A percentile compares a stretch with the other conserved stretches of the same genome.
These are phyloP conservation scores for Stygiomarasmius scandens DNA, from an alignment of 1,284 basidiomycete species.

Conservation along the genomic window DNA sequence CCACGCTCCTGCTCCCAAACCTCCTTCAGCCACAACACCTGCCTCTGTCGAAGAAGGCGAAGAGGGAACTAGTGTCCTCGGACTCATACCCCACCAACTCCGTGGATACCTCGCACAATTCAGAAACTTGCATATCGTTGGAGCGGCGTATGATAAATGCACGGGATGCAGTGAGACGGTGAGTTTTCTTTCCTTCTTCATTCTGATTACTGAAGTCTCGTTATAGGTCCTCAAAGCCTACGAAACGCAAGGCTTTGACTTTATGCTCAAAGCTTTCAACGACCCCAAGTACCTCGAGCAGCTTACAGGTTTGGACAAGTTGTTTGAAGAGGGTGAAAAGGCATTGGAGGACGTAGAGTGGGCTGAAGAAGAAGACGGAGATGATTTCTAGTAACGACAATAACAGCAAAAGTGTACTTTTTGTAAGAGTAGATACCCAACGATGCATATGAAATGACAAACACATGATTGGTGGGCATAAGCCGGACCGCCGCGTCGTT, in stretches of 20 bases:
- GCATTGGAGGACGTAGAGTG: constrained; percentile 76
- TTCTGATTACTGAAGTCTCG: not conserved
- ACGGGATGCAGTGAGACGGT: constrained; percentile 89
- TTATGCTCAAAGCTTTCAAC: constrained; percentile 85
- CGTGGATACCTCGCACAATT: constrained; percentile 90
- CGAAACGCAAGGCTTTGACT: constrained; percentile 72
- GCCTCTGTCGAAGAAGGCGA: constrained; percentile 34
- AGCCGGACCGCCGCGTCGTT: not conserved
- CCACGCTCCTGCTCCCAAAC: constrained; percentile 67
- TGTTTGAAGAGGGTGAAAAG: constrained; percentile 82
- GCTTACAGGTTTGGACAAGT: constrained; percentile 84
- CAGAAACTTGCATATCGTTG: constrained; percentile 81
- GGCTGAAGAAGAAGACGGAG: constrained; percentile 66
- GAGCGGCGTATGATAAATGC: constrained; percentile 85
- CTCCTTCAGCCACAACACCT: constrained; percentile 36
- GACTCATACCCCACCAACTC: constrained; percentile 91
- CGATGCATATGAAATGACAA: not conserved
- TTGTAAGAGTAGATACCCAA: no score
- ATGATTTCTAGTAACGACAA: constrained; percentile 33
- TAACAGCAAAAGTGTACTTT: no score
- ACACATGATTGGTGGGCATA: not conserved
- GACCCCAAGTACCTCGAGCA: constrained; percentile 81
- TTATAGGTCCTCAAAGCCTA: constrained; percentile 77
- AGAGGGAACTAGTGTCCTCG: constrained; percentile 62
- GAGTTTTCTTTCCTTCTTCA: constrained; percentile 25